Base-by-base conservation (phyloP, 2,329 filamentous ascomycete species). In the Colletotrichum gigasporum region DNA sequence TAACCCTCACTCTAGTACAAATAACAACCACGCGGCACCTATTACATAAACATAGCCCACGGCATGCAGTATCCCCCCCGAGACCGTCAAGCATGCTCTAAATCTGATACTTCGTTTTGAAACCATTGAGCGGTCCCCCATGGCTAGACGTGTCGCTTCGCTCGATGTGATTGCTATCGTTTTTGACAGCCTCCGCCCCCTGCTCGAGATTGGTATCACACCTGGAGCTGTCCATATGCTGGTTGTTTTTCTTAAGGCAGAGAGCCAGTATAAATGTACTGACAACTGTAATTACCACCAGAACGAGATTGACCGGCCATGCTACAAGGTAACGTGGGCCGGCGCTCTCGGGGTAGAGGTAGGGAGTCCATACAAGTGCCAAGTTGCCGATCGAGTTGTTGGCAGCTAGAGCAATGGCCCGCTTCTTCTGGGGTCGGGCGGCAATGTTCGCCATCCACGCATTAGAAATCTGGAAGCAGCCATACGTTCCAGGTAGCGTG, bases 391-490 rank as follows among this genome's bases (percentile, higher is more conserved):
- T 55, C 1, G 70, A 67, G 60, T 73, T 73, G 66, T 71, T 71
- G 66, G 71, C 67, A 2, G 71, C 71, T 18, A 72, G 44, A 7
- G 56, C 56, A n/a, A 72, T 70, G 4, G 69, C 71, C 5, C 70
- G 67, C 54, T 71, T 72, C 57, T 70, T 70, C 47, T 64, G 68
- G 8, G 71, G 70, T 3, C 70, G 67, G 3, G 70, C 69, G 3
- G 63, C 68, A 35, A 70, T 72, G 62, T 71, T 72, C n/a, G 71
- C 70, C 69, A 71, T 71, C 71, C 71, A 72, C 5, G 71, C 67
- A 39, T 71, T 70, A 14, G 69, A 71, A 9, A 71, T 66, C 62
- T 71, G 68, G 52, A 71, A 71, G 37, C 65, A 67, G 39, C 69
- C 69, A 42, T 71, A 71, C 12, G 66, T 69, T 4, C 71, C 71